Conservation (phyloP, 805 yeast species). For the Ogataea paradorogensis region DNA sequence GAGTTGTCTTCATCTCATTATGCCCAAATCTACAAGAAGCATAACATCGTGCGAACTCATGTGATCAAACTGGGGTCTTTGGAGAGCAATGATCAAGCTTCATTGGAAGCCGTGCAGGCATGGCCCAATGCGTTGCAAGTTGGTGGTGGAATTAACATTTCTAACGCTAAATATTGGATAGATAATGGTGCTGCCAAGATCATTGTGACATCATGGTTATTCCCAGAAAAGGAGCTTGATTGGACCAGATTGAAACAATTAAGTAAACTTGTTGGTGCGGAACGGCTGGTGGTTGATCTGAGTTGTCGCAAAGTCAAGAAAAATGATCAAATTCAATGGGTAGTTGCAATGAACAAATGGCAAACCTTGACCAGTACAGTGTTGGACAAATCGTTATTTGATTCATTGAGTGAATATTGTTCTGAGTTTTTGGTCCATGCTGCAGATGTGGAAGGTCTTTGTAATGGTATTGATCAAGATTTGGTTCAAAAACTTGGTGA, state of each 20-base stretch:
- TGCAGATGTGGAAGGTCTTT: conserved; percentile 97
- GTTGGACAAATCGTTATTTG: conserved; percentile 53
- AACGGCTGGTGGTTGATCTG: conserved; percentile 77
- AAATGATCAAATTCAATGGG: conserved; percentile 53
- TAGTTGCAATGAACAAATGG: conserved; percentile 98
- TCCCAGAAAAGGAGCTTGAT: conserved; percentile 58
- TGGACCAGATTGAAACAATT: conserved; percentile 51
- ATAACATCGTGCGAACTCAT: conserved; percentile 74
- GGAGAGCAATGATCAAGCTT: conserved; percentile 77
- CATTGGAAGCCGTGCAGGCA: conserved; percentile 63
- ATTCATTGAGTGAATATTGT: conserved; percentile 58
- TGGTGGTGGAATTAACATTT: conserved; percentile 86
- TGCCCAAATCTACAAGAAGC: conserved; percentile 61
- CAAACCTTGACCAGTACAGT: conserved; percentile 75
- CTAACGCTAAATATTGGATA: conserved; percentile 78
- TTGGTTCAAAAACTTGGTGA: conserved; percentile 69
- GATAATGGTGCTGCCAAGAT: conserved; percentile 78
- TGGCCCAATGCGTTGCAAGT: conserved; percentile 80
- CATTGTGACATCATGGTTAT: conserved; percentile 89
- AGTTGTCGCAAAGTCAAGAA: conserved; percentile 60
- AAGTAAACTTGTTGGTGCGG: conserved; percentile 56
- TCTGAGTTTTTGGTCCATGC: conserved; percentile 92
- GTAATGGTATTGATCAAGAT: conserved; percentile 85
- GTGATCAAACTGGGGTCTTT: conserved; percentile 86
- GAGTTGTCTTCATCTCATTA: conserved; percentile 70